phyloP scores from a whole-genome alignment of 2,329 filamentous ascomycete species.

The Exophiala bonariae region DNA sequence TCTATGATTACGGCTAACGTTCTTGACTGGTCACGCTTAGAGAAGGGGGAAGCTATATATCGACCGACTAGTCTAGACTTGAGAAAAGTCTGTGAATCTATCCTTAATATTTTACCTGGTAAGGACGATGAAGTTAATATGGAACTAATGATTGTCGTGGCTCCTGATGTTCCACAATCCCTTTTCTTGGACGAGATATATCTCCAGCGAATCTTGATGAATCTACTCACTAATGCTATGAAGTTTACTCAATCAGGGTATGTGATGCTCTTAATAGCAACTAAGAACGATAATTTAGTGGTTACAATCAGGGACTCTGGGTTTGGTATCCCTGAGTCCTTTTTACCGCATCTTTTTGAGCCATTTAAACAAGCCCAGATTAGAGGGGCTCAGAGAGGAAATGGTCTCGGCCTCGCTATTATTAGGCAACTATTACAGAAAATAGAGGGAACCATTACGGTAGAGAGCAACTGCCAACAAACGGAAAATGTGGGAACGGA shows the following conservation, averaged over 20 bases:
- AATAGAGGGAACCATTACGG: conserved; percentile 31
- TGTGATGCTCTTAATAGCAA: conserved; percentile 66
- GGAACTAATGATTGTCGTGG: conserved; percentile 34
- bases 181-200: conserved; percentile 37
- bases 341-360: conserved; percentile 40
- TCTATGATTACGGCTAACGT: conserved; percentile 39
- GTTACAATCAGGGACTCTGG: conserved; percentile 46
- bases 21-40: conserved; percentile 37
- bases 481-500: conserved; percentile 13
- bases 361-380: conserved; percentile 25
- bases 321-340: conserved; percentile 36
- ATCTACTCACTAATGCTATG: conserved; percentile 94
- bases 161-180: conserved; percentile 33
- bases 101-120: conserved; percentile 34
- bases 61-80: conserved; percentile 34
- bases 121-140: conserved; percentile 34
- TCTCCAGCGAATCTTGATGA: conserved; percentile 90
- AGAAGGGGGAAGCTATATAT: conserved; percentile 33
- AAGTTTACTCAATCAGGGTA: conserved; percentile 97
- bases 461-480: conserved; percentile 30
- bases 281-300: conserved; percentile 56
- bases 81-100: conserved; percentile 34
- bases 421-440: conserved; percentile 29
- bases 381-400: conserved; percentile 26
- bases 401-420: conserved; percentile 29